Conservation (phyloP, 2,329 filamentous ascomycete genomes). For the Onygenales sp. region DNA sequence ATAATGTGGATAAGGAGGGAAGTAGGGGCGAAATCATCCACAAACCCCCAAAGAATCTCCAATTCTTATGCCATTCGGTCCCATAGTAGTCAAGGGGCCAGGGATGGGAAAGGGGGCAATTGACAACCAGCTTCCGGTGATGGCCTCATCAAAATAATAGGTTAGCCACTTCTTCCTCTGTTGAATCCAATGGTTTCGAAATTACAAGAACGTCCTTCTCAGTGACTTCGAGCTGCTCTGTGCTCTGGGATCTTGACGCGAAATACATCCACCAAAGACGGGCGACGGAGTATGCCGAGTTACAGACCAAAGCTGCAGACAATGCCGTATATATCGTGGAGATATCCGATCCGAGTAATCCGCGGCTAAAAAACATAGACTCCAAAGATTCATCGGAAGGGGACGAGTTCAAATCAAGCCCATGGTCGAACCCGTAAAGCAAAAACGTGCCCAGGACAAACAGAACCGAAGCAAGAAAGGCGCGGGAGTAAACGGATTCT, state of each 20-base stretch:
- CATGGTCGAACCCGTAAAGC: background rate
- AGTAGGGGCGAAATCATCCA: too few relatives aligned
- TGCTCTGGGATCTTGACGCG: background rate
- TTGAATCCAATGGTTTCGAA: background rate
- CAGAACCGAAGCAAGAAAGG: background rate
- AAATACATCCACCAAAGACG: background rate
- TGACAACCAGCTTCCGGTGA: too few relatives aligned
- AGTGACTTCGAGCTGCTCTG: background rate
- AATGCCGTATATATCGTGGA: conserved; percentile 1
- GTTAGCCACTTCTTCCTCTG: too few relatives aligned
- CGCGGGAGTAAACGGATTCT: background rate
- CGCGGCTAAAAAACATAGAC: background rate
- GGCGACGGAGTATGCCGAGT: background rate
- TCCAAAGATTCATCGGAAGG: background rate
- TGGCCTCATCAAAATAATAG: too few relatives aligned
- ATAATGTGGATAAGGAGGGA: too few relatives aligned
- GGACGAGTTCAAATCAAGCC: background rate
- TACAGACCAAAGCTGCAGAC: background rate
- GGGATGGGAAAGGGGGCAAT: too few relatives aligned
- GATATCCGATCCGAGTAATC: background rate
- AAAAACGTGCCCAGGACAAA: background rate
- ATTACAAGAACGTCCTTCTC: background rate
- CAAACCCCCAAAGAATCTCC: too few relatives aligned
- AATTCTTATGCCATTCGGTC: too few relatives aligned
- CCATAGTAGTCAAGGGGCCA: too few relatives aligned